Base-by-base conservation (phyloP, 345 rosid species). In the Brassica carinata region DNA sequence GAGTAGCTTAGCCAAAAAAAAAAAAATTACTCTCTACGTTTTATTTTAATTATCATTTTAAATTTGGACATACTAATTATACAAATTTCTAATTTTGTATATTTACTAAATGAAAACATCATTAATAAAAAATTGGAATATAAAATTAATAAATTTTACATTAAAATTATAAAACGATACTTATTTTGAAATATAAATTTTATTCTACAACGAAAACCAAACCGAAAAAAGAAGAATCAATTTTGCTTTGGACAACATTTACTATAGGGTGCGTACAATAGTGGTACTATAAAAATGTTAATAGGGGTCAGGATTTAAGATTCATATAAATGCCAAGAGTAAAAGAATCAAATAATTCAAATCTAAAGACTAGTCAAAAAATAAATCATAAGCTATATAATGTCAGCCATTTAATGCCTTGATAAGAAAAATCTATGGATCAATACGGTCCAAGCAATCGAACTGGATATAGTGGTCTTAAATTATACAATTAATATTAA, bases 351-450 rank as follows among this genome's bases (percentile, higher is more conserved):
- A 45, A 29, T 29, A 7, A 38, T 2, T 38, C 38, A n/a, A 17
- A 69, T 77, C 55, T 19, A 19, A 78, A 64, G 72, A 2, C 43
- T 57, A 7, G 33, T 65, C 23, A 38, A 72, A 55, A 55, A 1
- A 5, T 27, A 17, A 34, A 5, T 15, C 18, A 48, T 71, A 31
- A 31, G 14, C 57, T 55, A 9, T 18, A 13, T 18, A 13, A 4
- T 14, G 18, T 10, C 76, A 71, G 57, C 57, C 57, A 33, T 71
- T 53, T 36, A 78, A 78, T 78, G 76, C 23, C 5, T 26, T 26
- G 15, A 4, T n/a, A 71, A 51, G n/a, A 64, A 64, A 63, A 26
- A 26, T 11, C 5, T 59, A 34, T 59, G 36, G 36, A 61, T 36
- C 23, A 59, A 57, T 29, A 34, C 1, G 15, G 18, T 71, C 65